These are phyloP conservation scores for Moesziomyces globuligerus DNA, from an alignment of 1,284 basidiomycete genomes.

Conservation along the genomic window DNA sequence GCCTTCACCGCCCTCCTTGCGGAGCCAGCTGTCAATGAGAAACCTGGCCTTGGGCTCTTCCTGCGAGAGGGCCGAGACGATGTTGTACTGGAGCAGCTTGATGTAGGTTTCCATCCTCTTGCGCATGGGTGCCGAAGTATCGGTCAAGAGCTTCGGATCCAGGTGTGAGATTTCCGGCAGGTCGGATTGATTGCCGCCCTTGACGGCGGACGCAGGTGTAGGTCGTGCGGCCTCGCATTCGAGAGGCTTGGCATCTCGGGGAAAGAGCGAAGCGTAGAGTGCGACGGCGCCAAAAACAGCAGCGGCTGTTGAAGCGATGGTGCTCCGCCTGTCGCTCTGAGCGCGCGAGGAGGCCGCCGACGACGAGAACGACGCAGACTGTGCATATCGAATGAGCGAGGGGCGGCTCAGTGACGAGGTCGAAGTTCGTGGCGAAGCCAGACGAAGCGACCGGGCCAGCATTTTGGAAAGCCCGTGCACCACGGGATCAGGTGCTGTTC, in stretches of 20 bases:
- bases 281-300: constrained; percentile 22
- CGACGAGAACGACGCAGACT: constrained; percentile 6
- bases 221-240: constrained; percentile 40
- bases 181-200: constrained; percentile 51
- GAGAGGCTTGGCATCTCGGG: constrained; percentile 9
- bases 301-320: constrained; percentile 14
- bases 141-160: constrained; percentile 47
- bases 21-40: constrained; percentile 86
- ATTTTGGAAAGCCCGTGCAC: constrained; percentile 6
- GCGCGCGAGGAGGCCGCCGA: not conserved
- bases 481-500: not conserved
- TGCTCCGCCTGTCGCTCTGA: constrained; percentile 1
- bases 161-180: constrained; percentile 60
- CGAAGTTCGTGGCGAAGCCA: constrained; percentile 14
- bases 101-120: constrained; percentile 83
- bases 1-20: constrained; percentile 85
- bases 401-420: constrained; percentile 6
- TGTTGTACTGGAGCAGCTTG: constrained; percentile 80
- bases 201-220: constrained; percentile 29
- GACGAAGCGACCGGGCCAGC: constrained; percentile 29
- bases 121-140: constrained; percentile 69
- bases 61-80: constrained; percentile 81
- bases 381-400: constrained; percentile 11
- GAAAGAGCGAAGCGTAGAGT: constrained; percentile 10
- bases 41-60: constrained; percentile 78